Conservation (phyloP, 2,329 filamentous ascomycete species). For the Epichloe sylvatica region DNA sequence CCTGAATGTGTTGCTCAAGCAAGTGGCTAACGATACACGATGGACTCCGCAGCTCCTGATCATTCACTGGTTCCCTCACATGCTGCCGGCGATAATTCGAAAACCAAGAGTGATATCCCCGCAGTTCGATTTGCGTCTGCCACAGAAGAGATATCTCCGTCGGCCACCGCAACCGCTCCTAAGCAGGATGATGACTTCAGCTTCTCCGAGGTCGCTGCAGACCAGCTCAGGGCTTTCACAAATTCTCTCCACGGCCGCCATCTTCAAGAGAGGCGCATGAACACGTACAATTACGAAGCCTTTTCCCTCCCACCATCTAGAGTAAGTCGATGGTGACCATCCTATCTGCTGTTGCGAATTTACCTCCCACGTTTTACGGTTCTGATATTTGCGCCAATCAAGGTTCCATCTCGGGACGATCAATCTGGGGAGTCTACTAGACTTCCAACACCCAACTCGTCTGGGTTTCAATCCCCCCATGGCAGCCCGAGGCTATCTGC, state of each 20-base stretch:
- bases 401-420: slow-evolving; percentile 48
- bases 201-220: slow-evolving; percentile 33
- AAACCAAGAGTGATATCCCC: slow-evolving; percentile 18
- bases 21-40: not conserved
- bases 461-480: slow-evolving; percentile 47
- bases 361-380: not conserved
- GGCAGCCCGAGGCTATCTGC: slow-evolving; percentile 53
- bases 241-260: slow-evolving; percentile 58
- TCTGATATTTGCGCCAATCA: not conserved
- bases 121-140: slow-evolving; percentile 59
- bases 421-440: slow-evolving; percentile 46
- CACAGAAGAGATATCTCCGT: slow-evolving; percentile 49
- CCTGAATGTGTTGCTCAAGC: not conserved
- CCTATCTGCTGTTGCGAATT: slow-evolving; percentile 1
- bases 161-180: slow-evolving; percentile 28
- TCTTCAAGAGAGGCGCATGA: slow-evolving; percentile 70
- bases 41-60: slow-evolving; percentile 1
- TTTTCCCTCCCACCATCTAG: slow-evolving; percentile 75
- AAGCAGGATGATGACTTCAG: slow-evolving; percentile 14
- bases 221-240: slow-evolving; percentile 58
- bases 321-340: slow-evolving; percentile 39
- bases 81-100: slow-evolving; percentile 9
- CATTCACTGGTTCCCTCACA: not conserved
- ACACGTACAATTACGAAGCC: slow-evolving; percentile 79
- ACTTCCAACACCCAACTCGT: slow-evolving; percentile 50